Evolutionary conservation across 2,329 filamentous ascomycete genomes (phyloP).

Genomic region (Xylaria sp.): DNA sequence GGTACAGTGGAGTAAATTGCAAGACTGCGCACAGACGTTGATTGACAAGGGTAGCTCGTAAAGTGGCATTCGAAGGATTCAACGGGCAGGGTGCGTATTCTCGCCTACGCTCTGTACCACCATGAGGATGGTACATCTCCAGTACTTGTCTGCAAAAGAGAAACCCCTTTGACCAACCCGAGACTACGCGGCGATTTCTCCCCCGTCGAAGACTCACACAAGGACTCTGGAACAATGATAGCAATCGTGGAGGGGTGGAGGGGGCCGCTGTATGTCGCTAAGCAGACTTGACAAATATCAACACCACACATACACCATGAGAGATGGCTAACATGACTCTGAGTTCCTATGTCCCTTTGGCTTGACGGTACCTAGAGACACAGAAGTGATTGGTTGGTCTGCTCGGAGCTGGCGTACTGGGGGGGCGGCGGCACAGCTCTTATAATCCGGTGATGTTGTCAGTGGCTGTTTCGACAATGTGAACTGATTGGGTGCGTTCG

Average conservation of each 20-base stretch:
- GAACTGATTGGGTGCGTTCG: not conserved
- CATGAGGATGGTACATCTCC: not conserved
- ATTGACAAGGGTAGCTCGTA: conserved; percentile 11
- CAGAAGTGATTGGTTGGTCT: not conserved
- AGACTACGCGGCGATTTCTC: not conserved
- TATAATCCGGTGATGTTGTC: not conserved
- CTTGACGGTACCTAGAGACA: not conserved
- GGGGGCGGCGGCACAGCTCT: conserved; percentile 6
- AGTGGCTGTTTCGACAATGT: not conserved
- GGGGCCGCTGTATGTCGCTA: not conserved
- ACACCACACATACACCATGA: not conserved
- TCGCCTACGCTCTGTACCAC: not conserved
- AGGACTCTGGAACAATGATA: not conserved
- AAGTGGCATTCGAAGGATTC: conserved; percentile 12
- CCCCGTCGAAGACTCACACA: not conserved
- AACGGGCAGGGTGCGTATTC: not conserved
- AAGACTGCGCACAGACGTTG: conserved; percentile 8
- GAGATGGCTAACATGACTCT: not conserved
- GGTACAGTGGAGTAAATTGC: not conserved
- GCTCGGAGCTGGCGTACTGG: not conserved
- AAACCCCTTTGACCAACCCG: not conserved
- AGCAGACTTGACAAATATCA: conserved; percentile 5
- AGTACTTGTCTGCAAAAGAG: not conserved
- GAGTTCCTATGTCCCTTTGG: not conserved
- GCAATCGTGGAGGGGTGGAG: too few species aligned